phyloP scores from a whole-genome alignment of 2,329 filamentous ascomycete species.

The Arthrobotrys conoides region DNA sequence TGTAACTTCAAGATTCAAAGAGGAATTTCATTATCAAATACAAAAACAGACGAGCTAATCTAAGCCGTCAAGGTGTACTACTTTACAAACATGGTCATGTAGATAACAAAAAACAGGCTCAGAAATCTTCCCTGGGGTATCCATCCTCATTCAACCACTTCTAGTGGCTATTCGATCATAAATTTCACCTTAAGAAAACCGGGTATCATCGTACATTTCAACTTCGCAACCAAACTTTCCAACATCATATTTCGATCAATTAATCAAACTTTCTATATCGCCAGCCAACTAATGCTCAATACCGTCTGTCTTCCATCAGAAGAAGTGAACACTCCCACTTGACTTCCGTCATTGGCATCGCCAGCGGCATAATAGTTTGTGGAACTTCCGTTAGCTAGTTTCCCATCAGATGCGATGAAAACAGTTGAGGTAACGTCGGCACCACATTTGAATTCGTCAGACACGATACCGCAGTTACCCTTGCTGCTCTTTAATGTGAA shows the following conservation, averaged over 20 bases:
- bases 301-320: constrained; percentile 13
- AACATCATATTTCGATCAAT: neutral
- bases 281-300: constrained; percentile 41
- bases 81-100: constrained; percentile 6
- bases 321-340: constrained; percentile 38
- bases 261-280: constrained; percentile 15
- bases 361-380: constrained; percentile 29
- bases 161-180: constrained; percentile 32
- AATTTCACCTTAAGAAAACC: constrained; percentile 1
- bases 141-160: constrained; percentile 24
- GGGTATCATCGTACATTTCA: constrained; percentile 41
- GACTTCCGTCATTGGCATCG: constrained; percentile 45
- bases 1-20: constrained; percentile 19
- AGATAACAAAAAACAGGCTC: neutral
- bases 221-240: neutral
- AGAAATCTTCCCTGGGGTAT: constrained; percentile 34
- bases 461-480: constrained; percentile 73
- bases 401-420: constrained; percentile 45
- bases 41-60: neutral
- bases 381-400: constrained; percentile 26
- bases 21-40: constrained; percentile 3
- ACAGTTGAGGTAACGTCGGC: constrained; percentile 42
- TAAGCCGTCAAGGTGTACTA: constrained; percentile 3
- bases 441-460: constrained; percentile 65
- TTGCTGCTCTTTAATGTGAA: constrained; percentile 75